Conservation (phyloP, 139 green algal species). For the Dunaliella primolecta region DNA sequence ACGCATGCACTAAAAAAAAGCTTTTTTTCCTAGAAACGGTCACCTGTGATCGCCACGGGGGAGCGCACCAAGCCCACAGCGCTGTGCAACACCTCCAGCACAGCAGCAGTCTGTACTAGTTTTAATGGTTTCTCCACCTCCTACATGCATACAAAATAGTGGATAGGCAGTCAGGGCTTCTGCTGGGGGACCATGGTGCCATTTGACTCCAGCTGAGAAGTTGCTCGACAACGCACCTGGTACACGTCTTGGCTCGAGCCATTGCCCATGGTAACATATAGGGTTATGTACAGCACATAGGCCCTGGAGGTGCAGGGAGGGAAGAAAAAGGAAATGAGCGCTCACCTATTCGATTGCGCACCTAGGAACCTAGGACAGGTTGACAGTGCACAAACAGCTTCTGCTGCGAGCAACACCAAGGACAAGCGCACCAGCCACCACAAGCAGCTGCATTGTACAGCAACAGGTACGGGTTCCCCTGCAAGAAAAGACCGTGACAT, state of each 20-base stretch:
- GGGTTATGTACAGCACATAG: conserved; percentile 61
- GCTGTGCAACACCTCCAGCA: conserved; percentile 87
- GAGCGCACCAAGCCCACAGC: conserved; percentile 75
- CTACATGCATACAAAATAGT: conserved; percentile 32
- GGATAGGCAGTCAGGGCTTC: neutral
- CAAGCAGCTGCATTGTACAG: conserved; percentile 63
- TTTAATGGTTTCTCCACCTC: conserved; percentile 71
- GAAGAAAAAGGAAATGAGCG: neutral
- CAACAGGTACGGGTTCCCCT: conserved; percentile 63
- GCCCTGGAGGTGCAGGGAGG: conserved; percentile 49
- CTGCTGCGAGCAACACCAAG: neutral
- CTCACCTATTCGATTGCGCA: neutral
- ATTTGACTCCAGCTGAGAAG: neutral
- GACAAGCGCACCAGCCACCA: conserved; percentile 46
- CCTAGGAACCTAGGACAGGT: neutral
- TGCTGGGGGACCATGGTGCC: neutral
- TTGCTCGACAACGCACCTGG: conserved; percentile 39
- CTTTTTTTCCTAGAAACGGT: too few species aligned
- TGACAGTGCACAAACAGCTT: neutral
- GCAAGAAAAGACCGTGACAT: neutral
- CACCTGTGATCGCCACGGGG: conserved; percentile 78
- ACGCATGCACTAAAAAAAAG: too few species aligned
- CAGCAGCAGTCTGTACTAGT: conserved; percentile 76
- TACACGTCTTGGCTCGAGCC: conserved; percentile 47
- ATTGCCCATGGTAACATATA: conserved; percentile 26